A percentile compares a stretch with the other conserved stretches of the same genome.
Evolutionary conservation across 2,329 filamentous ascomycete genomes (phyloP).

Genomic region (Claviceps humidiphila): DNA sequence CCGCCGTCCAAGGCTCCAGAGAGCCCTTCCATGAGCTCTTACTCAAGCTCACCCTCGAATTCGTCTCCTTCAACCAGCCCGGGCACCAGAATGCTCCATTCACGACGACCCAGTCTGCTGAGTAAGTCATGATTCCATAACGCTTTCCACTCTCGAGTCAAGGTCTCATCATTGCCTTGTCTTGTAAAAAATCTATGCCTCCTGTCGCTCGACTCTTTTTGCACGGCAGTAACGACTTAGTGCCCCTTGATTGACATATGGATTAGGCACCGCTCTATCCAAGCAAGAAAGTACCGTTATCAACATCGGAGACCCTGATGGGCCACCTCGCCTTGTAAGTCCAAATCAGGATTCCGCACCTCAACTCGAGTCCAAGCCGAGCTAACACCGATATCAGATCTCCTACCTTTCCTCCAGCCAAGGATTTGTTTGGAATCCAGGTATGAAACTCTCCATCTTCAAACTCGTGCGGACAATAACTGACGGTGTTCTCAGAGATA

Average conservation of each 20-base stretch:
- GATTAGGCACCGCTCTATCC: conserved; percentile 54
- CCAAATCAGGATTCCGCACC: neutral
- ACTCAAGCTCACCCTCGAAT: conserved; percentile 32
- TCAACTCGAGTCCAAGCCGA: neutral
- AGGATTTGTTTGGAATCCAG: conserved; percentile 74
- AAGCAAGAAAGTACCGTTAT: conserved; percentile 70
- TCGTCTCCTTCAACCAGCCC: conserved; percentile 44
- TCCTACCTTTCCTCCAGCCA: conserved; percentile 69
- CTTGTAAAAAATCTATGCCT: neutral
- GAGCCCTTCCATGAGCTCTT: conserved; percentile 31
- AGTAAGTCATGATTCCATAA: conserved; percentile 25
- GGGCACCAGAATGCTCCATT: conserved; percentile 36
- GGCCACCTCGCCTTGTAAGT: conserved; percentile 57
- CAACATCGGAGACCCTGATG: conserved; percentile 62
- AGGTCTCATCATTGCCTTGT: conserved; percentile 1
- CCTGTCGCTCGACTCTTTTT: neutral
- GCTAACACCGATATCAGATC: conserved; percentile 37
- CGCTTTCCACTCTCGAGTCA: neutral
- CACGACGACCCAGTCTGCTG: conserved; percentile 47
- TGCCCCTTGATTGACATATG: conserved; percentile 12
- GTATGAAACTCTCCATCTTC: conserved; percentile 23
- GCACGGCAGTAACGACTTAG: neutral
- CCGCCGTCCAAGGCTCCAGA: conserved; percentile 30
- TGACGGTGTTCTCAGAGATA: conserved; percentile 42
- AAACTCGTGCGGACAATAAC: conserved; percentile 3